Percentiles rank a stretch among this genome's conserved stretches.
Conservation (phyloP, 2,329 filamentous ascomycete genomes). For the Phaeosphaeria sp. region DNA sequence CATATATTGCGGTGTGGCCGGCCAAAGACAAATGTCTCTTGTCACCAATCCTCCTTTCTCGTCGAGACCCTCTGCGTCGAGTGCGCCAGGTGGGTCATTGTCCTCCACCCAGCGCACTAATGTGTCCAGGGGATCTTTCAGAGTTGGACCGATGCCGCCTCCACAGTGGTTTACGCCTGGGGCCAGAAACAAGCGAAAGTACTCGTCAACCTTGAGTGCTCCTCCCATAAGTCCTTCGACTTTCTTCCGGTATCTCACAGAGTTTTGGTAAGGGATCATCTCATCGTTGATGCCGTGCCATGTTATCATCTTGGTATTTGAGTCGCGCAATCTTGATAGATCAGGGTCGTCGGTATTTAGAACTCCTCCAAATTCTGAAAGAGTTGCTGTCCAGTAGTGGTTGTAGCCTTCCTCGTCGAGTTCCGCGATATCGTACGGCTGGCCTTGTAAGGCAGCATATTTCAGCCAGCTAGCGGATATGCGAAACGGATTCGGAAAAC, state of each 20-base stretch:
- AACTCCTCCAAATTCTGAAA: conserved; percentile 28
- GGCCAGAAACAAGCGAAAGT: conserved; percentile 41
- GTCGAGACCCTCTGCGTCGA: conserved; percentile 26
- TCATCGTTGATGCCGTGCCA: conserved; percentile 38
- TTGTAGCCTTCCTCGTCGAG: conserved; percentile 22
- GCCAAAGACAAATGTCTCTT: conserved; percentile 28
- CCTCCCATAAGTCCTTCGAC: conserved; percentile 36
- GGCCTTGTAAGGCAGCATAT: conserved; percentile 21
- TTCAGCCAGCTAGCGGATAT: conserved; percentile 28
- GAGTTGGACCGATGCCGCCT: conserved; percentile 24
- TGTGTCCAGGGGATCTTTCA: conserved; percentile 23
- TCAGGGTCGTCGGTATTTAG: conserved; percentile 31
- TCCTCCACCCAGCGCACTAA: conserved; percentile 41
- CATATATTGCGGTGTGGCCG: conserved; percentile 26
- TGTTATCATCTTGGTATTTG: conserved; percentile 35
- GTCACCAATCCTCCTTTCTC: conserved; percentile 24
- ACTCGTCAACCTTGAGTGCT: conserved; percentile 29
- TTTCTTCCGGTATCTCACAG: conserved; percentile 27
- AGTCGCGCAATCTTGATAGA: conserved; percentile 27
- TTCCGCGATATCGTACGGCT: conserved; percentile 15
- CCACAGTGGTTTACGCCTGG: conserved; percentile 38
- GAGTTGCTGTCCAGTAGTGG: conserved; percentile 24
- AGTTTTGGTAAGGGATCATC: conserved; percentile 35
- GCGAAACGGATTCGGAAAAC: conserved; percentile 21
- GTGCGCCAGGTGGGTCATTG: conserved; percentile 27